Conservation (phyloP, 768 basidiomycete genomes). For the Pleurotus giganteus region DNA sequence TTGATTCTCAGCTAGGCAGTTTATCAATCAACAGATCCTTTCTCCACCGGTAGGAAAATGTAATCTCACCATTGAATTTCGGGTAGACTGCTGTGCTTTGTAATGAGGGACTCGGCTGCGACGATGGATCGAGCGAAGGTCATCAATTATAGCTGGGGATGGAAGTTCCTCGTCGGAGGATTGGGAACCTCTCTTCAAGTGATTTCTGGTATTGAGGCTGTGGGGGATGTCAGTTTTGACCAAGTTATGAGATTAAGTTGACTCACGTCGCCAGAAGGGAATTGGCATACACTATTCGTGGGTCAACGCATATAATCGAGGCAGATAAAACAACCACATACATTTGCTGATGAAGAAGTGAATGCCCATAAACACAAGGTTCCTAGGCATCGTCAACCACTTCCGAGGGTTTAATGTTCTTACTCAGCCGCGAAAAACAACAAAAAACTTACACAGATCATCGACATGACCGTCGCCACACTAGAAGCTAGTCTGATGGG, state of each 20-base stretch:
- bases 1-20: background rate
- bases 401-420: conserved; percentile 10
- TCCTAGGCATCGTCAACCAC: conserved; percentile 43
- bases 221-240: background rate
- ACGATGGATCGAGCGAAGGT: conserved; percentile 2
- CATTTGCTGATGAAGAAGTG: conserved; percentile 48
- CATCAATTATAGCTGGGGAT: background rate
- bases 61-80: conserved; percentile 5
- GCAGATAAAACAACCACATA: conserved; percentile 12
- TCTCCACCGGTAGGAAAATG: too few species aligned
- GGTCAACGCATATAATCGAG: background rate
- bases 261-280: conserved; percentile 9
- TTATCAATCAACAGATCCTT: background rate
- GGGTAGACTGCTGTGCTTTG: background rate
- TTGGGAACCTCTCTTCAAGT: background rate
- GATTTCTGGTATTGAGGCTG: conserved; percentile 5
- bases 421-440: background rate
- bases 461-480: conserved; percentile 37
- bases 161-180: background rate
- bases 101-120: background rate
- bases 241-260: background rate
- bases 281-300: background rate
- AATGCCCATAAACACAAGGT: conserved; percentile 42
- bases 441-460: conserved; percentile 35
- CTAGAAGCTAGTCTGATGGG: conserved; percentile 18